phyloP scores from a whole-genome alignment of 2,329 filamentous ascomycete species.

The Pestalotiopsis fici region DNA sequence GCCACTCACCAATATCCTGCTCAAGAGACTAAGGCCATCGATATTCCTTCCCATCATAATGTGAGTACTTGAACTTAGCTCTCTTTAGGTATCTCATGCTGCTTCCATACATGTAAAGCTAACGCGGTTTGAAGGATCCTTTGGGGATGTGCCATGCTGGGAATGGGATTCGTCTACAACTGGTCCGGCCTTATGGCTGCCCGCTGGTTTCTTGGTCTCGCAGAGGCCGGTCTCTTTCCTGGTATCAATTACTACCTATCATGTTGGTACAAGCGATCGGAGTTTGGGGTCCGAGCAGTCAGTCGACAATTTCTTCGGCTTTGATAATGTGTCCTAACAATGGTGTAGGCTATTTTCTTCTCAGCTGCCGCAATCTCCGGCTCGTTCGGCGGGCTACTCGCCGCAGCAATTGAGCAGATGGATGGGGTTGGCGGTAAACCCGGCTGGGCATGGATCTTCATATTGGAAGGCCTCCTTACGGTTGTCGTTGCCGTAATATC shows the following conservation, averaged over 20 bases:
- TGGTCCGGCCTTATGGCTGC: slow-evolving; percentile 67
- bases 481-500: slow-evolving; percentile 67
- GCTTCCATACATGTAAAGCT: not conserved
- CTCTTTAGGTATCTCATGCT: not conserved
- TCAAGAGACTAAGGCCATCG: slow-evolving; percentile 75
- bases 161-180: slow-evolving; percentile 67
- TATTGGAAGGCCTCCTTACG: slow-evolving; percentile 71
- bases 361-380: slow-evolving; percentile 79
- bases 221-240: slow-evolving; percentile 76
- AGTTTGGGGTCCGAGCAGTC: slow-evolving; percentile 74
- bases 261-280: slow-evolving; percentile 80
- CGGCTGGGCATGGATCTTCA: slow-evolving; percentile 69
- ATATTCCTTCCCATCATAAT: slow-evolving; percentile 84
- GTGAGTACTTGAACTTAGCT: slow-evolving; percentile 43
- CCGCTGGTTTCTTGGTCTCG: slow-evolving; percentile 71
- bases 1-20: slow-evolving; percentile 74
- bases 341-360: slow-evolving; percentile 69
- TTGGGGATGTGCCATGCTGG: slow-evolving; percentile 71
- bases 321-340: not conserved
- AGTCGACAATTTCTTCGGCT: slow-evolving; percentile 14
- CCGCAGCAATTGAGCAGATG: slow-evolving; percentile 72
- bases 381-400: slow-evolving; percentile 74
- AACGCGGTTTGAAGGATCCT: slow-evolving; percentile 42
- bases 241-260: slow-evolving; percentile 80
- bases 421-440: slow-evolving; percentile 57